phyloP scores from a whole-genome alignment of 192 early-diverging fungal species.

The Coemansia sp. region DNA sequence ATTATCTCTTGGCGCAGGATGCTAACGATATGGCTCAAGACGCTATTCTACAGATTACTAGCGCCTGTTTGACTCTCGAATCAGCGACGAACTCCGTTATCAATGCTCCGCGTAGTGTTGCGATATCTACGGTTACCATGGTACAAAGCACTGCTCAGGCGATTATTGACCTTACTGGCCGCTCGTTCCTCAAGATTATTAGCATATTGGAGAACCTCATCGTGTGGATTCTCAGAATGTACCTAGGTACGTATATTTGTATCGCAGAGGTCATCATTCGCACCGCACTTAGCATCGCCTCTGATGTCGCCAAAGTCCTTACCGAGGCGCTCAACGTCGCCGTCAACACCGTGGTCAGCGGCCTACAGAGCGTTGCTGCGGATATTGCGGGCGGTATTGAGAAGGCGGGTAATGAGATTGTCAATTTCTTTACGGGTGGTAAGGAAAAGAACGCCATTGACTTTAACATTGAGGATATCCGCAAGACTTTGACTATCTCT shows the following conservation, averaged over 20 bases:
- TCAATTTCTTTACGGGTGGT: conserved; percentile 26
- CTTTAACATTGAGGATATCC: conserved; percentile 32
- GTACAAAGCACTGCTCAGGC: conserved; percentile 12
- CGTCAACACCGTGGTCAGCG: conserved; percentile 25
- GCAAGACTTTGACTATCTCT: conserved; percentile 25
- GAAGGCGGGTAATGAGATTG: conserved; percentile 22
- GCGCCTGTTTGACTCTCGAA: conserved; percentile 24
- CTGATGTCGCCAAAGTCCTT: conserved; percentile 25
- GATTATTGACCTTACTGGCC: conserved; percentile 15
- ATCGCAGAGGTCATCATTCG: conserved; percentile 47
- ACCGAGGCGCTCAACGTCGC: conserved; percentile 36
- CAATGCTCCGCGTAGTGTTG: conserved; percentile 33
- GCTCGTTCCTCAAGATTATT: conserved; percentile 26
- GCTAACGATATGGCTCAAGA: conserved; percentile 19
- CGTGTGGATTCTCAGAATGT: conserved; percentile 38
- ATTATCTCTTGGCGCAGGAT: conserved; percentile 19
- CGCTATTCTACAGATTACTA: neutral
- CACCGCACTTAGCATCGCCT: conserved; percentile 29
- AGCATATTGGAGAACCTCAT: conserved; percentile 32
- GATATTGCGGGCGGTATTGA: conserved; percentile 18
- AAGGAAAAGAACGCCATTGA: conserved; percentile 5
- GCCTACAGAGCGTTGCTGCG: conserved; percentile 28
- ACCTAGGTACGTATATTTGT: conserved; percentile 47
- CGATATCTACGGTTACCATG: conserved; percentile 26
- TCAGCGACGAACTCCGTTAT: conserved; percentile 21